These are phyloP conservation scores for Pyrus pyrifolia DNA, from an alignment of 306 rosid genomes.

Conservation along the genomic window DNA sequence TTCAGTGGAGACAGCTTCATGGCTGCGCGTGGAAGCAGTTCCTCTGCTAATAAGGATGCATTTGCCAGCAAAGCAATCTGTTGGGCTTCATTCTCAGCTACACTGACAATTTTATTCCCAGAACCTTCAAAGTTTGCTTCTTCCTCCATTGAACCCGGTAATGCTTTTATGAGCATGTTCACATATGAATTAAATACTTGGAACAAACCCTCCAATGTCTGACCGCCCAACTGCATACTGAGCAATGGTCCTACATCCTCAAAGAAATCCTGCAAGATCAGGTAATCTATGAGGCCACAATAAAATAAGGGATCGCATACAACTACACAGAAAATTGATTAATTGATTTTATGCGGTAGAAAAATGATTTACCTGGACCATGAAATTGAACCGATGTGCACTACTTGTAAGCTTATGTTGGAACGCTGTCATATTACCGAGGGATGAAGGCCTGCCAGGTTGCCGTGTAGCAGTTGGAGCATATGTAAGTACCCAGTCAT, in stretches of 20 bases:
- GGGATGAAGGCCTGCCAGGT: slow-evolving; percentile 49
- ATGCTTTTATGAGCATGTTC: slow-evolving; percentile 76
- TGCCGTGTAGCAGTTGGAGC: slow-evolving; percentile 60
- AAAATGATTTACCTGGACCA: slow-evolving; percentile 86
- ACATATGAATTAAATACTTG: slow-evolving; percentile 82
- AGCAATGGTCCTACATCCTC: slow-evolving; percentile 98
- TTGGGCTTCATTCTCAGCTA: slow-evolving; percentile 93
- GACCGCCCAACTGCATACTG: slow-evolving; percentile 98
- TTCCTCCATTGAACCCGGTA: slow-evolving; percentile 92
- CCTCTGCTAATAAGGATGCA: slow-evolving; percentile 90
- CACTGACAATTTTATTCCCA: slow-evolving; percentile 71
- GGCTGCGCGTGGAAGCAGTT: slow-evolving; percentile 95
- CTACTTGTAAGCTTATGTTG: slow-evolving; percentile 90
- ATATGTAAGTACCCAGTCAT: slow-evolving; percentile 81
- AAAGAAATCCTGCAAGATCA: slow-evolving; percentile 72
- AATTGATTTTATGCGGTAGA: background rate
- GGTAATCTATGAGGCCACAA: slow-evolving; percentile 5
- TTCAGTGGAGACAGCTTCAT: slow-evolving; percentile 76
- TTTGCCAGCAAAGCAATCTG: slow-evolving; percentile 98
- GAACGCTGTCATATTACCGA: slow-evolving; percentile 43
- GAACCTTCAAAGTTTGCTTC: slow-evolving; percentile 78
- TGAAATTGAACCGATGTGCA: slow-evolving; percentile 96
- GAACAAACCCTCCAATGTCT: slow-evolving; percentile 87
- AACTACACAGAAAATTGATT: background rate
- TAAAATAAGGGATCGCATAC: background rate